Evolutionary conservation across 2,329 filamentous ascomycete genomes (phyloP), one percentile per base, ranked within the genome.

Genomic region (Penicillium polonicum): DNA sequence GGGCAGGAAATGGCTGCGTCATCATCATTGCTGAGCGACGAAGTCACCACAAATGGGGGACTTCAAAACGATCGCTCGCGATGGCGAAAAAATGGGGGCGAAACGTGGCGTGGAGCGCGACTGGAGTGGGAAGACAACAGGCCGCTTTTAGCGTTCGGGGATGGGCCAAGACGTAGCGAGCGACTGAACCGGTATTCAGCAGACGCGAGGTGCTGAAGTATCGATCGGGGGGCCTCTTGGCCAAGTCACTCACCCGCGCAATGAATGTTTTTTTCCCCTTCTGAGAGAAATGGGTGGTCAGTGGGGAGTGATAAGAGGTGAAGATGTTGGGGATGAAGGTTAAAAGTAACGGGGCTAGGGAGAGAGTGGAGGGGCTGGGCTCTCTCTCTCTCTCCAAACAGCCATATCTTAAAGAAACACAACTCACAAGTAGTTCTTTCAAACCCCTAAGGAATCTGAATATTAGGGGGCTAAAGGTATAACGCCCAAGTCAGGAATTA

Each of bases 1-100:
- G 81, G 73, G 82, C 80, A 70, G 83, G 80, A 71, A 82, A 87
- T 63, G 79, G 78, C 72, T 80, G 79, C 70, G 78, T 74, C 78
- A 80, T 80, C 76, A 79, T 80, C 73, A 83, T 82, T 78, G 83
- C 73, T 72, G 66, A 66, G 53, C 64, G 59, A 68, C 65, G 64
- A 70, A 71, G 68, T 70, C 71, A 70, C 68, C 71, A 65, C 69
- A 53, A 63, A 70, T 60, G 65, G 62, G 67, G 69, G 64, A 69
- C 64, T 62, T 65, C 41, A 31, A 41, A 43, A 59, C 55, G 52
- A 64, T 65, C 57, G 52, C 57, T 51, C 60, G 58, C 55, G 57
- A 62, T 52, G 45, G 59, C 53, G 60, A 61, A 60, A 61, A 60
- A 51, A 56, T 38, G 35, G 36, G 39, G 27, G 57, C 55, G 56